Evolutionary conservation across 345 rosid genomes (phyloP), one percentile per base, ranked within the genome.

Genomic region (Euphorbia lathyris): DNA sequence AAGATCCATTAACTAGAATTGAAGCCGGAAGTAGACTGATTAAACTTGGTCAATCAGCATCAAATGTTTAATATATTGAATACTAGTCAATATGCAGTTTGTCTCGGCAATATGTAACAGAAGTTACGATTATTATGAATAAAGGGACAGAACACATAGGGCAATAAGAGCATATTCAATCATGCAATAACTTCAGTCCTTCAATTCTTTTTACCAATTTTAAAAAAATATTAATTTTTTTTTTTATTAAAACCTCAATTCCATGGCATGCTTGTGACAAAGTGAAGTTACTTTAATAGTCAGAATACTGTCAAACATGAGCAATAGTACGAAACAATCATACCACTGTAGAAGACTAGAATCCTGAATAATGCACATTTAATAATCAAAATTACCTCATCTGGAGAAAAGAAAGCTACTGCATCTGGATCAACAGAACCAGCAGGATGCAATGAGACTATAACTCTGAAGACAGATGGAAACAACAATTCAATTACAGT

Each of bases 381-480:
- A 0, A 51, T 26, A 29, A 30, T 40, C 40, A 63, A 62, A 59
- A 63, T 81, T 84, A 92, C 97, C 97, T 95, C 97, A 77, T 95
- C 97, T 1, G 97, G 91, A 56, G 99, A 95, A 85, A 91, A 95
- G 88, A 95, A 92, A 8, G 97, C 96, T 63, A 88, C 92, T 11
- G 97, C 88, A 87, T 92, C 97, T 11, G 97, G 97, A 62, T 92
- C 90, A 48, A 79, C 72, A 50, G 96, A 88, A 84, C 97, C 97
- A 59, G 91, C 97, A 27, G 99, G 99, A 84, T 90, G 93, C 80
- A 95, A 77, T 3, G 97, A 92, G 40, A 92, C 83, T 52, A 88
- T 29, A 66, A 90, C 97, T 84, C 97, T 86, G 83, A 95, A 90
- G 50, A 87, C 80, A 13, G 87, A 85, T 19, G 98, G 93, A 77